Evolutionary conservation across 2,329 filamentous ascomycete species (phyloP).

Genomic region (Fusarium brevicatenulatum): DNA sequence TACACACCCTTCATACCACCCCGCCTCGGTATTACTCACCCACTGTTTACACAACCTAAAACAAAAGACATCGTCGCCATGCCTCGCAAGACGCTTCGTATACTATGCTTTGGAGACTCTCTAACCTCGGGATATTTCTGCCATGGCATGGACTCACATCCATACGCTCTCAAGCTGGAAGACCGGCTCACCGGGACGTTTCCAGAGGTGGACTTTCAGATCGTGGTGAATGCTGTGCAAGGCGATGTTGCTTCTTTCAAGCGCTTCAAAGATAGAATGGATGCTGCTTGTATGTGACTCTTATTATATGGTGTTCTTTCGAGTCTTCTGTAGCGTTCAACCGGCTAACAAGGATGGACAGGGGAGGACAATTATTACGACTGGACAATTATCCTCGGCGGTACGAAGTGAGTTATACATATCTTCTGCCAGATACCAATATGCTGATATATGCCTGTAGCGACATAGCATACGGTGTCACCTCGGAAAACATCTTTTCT

Average conservation of each 20-base stretch:
- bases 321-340: not conserved
- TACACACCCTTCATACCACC: slow-evolving; percentile 1
- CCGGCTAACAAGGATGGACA: slow-evolving; percentile 15
- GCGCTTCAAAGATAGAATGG: slow-evolving; percentile 47
- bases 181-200: slow-evolving; percentile 59
- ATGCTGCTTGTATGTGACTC: slow-evolving; percentile 48
- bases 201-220: slow-evolving; percentile 53
- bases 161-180: slow-evolving; percentile 63
- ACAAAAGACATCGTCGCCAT: slow-evolving; percentile 26
- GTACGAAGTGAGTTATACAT: slow-evolving; percentile 64
- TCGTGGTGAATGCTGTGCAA: slow-evolving; percentile 61
- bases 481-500: slow-evolving; percentile 57
- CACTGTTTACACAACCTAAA: not conserved
- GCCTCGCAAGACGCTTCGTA: slow-evolving; percentile 54
- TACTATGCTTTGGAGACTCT: slow-evolving; percentile 74
- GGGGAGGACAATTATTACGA: slow-evolving; percentile 55
- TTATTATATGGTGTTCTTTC: not conserved
- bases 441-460: slow-evolving; percentile 42
- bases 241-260: slow-evolving; percentile 60
- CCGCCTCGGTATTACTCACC: slow-evolving; percentile 5
- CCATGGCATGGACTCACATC: slow-evolving; percentile 56
- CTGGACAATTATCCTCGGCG: slow-evolving; percentile 72
- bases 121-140: slow-evolving; percentile 66
- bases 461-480: slow-evolving; percentile 59
- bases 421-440: not conserved